Base-by-base conservation (phyloP, 176 grass and related monocot species). In the Lolium rigidum region DNA sequence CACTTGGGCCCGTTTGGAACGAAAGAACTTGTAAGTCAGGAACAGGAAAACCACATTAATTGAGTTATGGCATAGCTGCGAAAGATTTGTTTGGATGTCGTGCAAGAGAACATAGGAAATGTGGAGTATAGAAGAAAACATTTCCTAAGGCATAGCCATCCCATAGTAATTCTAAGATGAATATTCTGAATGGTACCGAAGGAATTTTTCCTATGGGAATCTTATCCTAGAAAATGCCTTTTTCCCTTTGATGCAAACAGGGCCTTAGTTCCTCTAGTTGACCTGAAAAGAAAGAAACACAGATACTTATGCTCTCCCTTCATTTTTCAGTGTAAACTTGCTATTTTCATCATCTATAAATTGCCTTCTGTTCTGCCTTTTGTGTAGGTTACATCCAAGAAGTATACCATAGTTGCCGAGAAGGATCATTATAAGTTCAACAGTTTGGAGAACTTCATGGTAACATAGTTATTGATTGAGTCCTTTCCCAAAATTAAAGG, bases 401-500 rank as follows among this genome's bases (percentile, higher is more conserved):
- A 91, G 62, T 99, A 99, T 84, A 86, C 89, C 73, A 94, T 99
- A 79, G 83, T 76, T 24, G 97, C 90, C 8, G 82, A 94, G 76
- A 99, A 99, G 88, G 92, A 90, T 72, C 97, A 99, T 65, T 96
- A 99, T 78, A 96, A 92, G 79, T 99, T 99, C 81, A 91, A 90
- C 48, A 72, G 0, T 80, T 88, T 96, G 84, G 92, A 96, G 80
- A 91, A 99, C 91, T 96, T 94, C 81, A 87, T 96, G 97, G 97
- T 99, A 93, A 77, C 16, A 77, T 59, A 76, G 54, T 84, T 56
- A 81, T 87, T 84, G 16, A 37, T 74, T 83, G 80, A 63, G 47
- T 35, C 63, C 26, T 66, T 66, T 66, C 5, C 10, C 6, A 4
- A 16, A 66, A 66, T 66, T 66, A 31, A 35, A 66, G 63, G 63